Percentiles rank a stretch among this genome's conserved stretches.
Conservation (phyloP, 345 rosid species). For the Tarenaya hassleriana region DNA sequence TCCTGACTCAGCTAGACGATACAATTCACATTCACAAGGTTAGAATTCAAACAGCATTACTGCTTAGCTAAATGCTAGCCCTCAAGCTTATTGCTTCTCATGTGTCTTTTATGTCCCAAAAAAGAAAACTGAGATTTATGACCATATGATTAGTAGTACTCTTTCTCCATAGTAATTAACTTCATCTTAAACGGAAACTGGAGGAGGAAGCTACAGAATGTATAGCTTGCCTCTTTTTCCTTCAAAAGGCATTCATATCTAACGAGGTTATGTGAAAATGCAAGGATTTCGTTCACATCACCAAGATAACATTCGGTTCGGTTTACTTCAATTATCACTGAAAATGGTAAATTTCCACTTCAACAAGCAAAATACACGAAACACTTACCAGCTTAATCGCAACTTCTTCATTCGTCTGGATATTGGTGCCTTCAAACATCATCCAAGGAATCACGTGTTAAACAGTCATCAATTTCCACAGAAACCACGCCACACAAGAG, state of each 20-base stretch:
- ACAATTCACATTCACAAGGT: no score
- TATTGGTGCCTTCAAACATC: constrained; percentile 55
- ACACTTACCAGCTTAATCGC: constrained; percentile 94
- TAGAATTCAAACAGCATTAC: no score
- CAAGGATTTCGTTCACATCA: constrained; percentile 8
- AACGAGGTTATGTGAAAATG: constrained; percentile 6
- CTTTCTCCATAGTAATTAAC: no score
- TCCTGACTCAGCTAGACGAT: constrained; percentile 24
- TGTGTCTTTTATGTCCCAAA: no score
- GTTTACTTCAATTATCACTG: constrained; percentile 2
- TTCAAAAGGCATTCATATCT: background rate
- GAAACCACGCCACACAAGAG: background rate
- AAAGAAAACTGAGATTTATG: no score
- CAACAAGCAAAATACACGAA: background rate
- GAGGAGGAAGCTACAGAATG: constrained; percentile 15
- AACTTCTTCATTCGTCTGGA: constrained; percentile 94
- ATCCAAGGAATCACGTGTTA: constrained; percentile 9
- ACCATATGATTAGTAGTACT: no score
- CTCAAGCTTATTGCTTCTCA: no score
- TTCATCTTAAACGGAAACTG: background rate
- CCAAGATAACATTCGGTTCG: background rate
- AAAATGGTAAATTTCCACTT: background rate
- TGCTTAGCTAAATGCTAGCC: no score
- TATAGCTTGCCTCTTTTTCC: constrained; percentile 15
- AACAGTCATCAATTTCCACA: background rate